Base-by-base conservation (phyloP, 805 yeast species). In the Monosporozyma aerobia region DNA sequence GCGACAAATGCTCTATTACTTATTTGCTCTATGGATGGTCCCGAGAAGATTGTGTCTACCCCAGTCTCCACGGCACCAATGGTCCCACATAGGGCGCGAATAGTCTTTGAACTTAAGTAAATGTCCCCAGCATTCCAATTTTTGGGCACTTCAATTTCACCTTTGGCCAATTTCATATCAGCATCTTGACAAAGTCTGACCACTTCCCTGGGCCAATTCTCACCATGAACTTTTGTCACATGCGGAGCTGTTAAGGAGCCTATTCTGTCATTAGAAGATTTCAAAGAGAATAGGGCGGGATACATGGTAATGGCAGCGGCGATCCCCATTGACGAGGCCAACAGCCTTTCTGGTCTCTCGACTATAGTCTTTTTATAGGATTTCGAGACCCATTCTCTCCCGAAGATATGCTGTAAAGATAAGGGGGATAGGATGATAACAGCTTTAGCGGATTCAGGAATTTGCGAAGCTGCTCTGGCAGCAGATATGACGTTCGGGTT, bases 81-180 rank as follows among this genome's bases (percentile, higher is more conserved):
- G 0, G 83, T 88, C 3, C 95, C 95, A 57, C 83, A 83, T 7
- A 87, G 67, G 0, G 95, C 95, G 29, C 76, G 77, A 4, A 84
- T 65, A 0, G 95, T 83, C 22, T 75, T 77, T 19, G 82, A 80
- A 3, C 83, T 78, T 50, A 87, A 63, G 63, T 87, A 87, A 33
- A 88, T 85, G 62, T 87, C 96, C 13, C 94, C 94, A 2, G 85
- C 77, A 54, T 86, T 85, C 95, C 95, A 87, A 40, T 77, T 78
- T 5, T 78, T 83, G 0, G 95, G 95, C 1, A 87, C 89, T 66
- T 87, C 96, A 3, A 87, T 59, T 59, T 80, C 72, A 19, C 79
- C 78, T 0, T 72, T 67, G 9, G 67, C 67, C 44, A 86, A 70
- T 62, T 82, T 82, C 0, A 63, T 73, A 47, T 76, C 77, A n/a